Percentiles rank a stretch among this genome's conserved stretches.
Evolutionary conservation across 1,284 basidiomycete species (phyloP).

Genomic region (Sporisorium scitamineum): DNA sequence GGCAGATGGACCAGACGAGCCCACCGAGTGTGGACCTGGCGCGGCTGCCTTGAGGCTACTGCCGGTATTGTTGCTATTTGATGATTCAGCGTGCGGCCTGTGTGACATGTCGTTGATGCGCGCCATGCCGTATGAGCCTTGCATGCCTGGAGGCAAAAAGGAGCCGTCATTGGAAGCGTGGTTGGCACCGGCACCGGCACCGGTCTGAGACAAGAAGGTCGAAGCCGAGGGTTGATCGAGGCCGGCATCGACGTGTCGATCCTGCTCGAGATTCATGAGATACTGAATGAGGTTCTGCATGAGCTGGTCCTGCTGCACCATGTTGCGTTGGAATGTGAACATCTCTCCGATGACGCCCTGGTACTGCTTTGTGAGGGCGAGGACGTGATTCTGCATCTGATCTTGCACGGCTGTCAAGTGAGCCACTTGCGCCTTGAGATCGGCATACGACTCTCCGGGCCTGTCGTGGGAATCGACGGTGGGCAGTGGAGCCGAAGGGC

Average conservation of each 20-base stretch:
- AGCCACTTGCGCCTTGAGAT: slow-evolving; percentile 58
- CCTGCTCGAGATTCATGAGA: slow-evolving; percentile 74
- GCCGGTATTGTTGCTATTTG: slow-evolving; percentile 1
- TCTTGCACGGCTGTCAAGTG: slow-evolving; percentile 59
- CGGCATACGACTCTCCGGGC: slow-evolving; percentile 50
- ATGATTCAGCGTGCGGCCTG: slow-evolving; percentile 76
- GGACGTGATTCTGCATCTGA: slow-evolving; percentile 70
- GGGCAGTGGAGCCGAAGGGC: slow-evolving; percentile 32
- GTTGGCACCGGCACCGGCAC: slow-evolving; percentile 3
- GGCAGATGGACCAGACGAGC: slow-evolving; percentile 19
- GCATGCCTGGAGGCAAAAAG: slow-evolving; percentile 76
- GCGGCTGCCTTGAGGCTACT: neutral
- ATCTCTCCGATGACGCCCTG: slow-evolving; percentile 83
- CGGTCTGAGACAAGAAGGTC: slow-evolving; percentile 18
- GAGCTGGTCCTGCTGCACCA: slow-evolving; percentile 85
- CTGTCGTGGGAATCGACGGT: slow-evolving; percentile 36
- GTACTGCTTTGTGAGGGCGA: slow-evolving; percentile 79
- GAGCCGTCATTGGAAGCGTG: slow-evolving; percentile 43
- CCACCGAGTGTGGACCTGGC: slow-evolving; percentile 14
- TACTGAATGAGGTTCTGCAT: slow-evolving; percentile 86
- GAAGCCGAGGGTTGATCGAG: slow-evolving; percentile 2
- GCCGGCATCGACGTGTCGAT: slow-evolving; percentile 14
- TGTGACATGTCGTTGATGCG: slow-evolving; percentile 75
- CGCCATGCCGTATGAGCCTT: slow-evolving; percentile 74
- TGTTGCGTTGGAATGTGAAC: slow-evolving; percentile 83